Evolutionary conservation across 2,329 filamentous ascomycete genomes (phyloP), one percentile per base, ranked within the genome.

Genomic region (Alternaria hordeiaustralica): DNA sequence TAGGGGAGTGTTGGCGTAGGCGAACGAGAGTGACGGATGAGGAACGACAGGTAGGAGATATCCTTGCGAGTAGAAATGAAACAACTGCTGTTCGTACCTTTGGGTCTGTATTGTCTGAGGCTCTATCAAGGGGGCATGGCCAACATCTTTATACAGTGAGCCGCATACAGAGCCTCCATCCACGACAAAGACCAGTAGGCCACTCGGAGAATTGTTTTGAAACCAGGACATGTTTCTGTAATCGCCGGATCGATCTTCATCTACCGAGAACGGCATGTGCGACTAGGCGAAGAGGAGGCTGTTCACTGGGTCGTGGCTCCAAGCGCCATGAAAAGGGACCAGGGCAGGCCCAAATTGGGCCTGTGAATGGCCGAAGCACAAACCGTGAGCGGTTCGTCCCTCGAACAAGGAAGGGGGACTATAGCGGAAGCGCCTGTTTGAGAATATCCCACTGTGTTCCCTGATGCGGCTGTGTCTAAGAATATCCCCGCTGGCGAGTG

Each of bases 151-250:
- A 79, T 78, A 79, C 60, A 72, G 23, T 47, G 65, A 73, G 71
- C 67, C 68, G 72, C 71, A 75, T 64, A 53, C 53, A 64, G 67
- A 69, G 68, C 69, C 65, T 74, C 68, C 57, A 61, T 66, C 60
- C 59, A 63, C 53, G 67, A 70, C 70, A 71, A 69, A 68, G 75
- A 67, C 71, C 69, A 70, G 66, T 61, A 67, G 73, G 74, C 70
- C 71, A 57, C 59, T 69, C 73, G 75, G 75, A 77, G 76, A 79
- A 78, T 76, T 78, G 61, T 69, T 63, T 69, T 79, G 78, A 80
- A 80, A 80, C 78, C 69, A 69, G 67, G 71, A 71, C 69, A 65
- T 71, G 78, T 80, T 79, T 79, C 75, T 77, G 70, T 79, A 80
- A 76, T 79, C 79, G 79, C 78, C 77, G 71, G 71, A 75, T 72